Percentiles rank a stretch among this genome's conserved stretches.
Conservation (phyloP, 1,284 basidiomycete species). For the Erythrobasidium hasegawianum region DNA sequence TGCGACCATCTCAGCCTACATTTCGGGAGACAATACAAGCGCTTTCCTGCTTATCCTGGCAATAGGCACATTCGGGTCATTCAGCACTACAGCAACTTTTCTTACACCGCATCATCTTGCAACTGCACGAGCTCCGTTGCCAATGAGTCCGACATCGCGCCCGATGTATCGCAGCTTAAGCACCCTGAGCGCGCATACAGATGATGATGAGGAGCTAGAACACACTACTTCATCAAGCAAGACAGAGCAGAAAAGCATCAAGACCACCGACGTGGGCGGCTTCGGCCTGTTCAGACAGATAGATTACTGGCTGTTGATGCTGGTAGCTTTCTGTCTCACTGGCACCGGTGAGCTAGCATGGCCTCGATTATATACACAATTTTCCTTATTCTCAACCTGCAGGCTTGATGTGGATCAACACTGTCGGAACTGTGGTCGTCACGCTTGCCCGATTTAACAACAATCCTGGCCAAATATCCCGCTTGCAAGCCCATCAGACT, state of each 20-base stretch:
- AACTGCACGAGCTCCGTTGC: conserved; percentile 3
- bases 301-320: conserved; percentile 31
- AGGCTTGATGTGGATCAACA: conserved; percentile 33
- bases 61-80: conserved; percentile 23
- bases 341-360: conserved; percentile 29
- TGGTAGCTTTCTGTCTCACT: conserved; percentile 20
- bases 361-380: no score
- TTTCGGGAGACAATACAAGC: conserved; percentile 27
- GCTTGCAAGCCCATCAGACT: conserved; percentile 25
- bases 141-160: background rate
- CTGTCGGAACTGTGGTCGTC: conserved; percentile 30
- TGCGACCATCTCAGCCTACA: conserved; percentile 16
- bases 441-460: conserved; percentile 28
- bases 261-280: conserved; percentile 9
- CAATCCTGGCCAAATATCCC: conserved; percentile 12
- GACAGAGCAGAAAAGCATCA: background rate
- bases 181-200: background rate
- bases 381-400: no score
- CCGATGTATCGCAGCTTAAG: background rate
- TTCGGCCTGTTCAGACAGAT: conserved; percentile 16
- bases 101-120: conserved; percentile 7
- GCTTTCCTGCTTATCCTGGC: conserved; percentile 32
- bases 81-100: background rate
- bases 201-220: background rate
- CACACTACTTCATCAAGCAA: background rate